Evolutionary conservation across 345 rosid species (phyloP).

Genomic region (Draba incana): DNA sequence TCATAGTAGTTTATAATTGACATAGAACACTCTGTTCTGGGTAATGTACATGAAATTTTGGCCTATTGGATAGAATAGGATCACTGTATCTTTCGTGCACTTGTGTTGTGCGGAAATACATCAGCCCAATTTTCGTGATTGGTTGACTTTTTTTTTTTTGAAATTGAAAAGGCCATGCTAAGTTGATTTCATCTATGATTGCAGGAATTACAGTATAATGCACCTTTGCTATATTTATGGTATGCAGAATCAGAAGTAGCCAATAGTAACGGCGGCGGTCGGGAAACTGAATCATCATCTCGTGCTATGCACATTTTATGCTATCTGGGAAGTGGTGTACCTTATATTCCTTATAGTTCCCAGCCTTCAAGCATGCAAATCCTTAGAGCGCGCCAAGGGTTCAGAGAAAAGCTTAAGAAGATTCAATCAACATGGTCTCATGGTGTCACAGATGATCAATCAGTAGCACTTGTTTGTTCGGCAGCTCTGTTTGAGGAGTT

Average conservation of each 20-base stretch:
- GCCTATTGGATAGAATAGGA: constrained; percentile 22
- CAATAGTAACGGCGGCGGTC: constrained; percentile 36
- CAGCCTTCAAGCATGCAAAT: constrained; percentile 78
- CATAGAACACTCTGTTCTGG: constrained; percentile 1
- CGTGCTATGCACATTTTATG: constrained; percentile 77
- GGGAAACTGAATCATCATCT: constrained; percentile 56
- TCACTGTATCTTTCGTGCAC: neutral
- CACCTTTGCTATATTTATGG: constrained; percentile 80
- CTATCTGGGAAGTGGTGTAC: constrained; percentile 74
- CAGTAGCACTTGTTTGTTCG: constrained; percentile 73
- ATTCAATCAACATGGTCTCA: constrained; percentile 67
- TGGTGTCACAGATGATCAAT: constrained; percentile 71
- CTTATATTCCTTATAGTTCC: constrained; percentile 62
- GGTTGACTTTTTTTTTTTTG: neutral
- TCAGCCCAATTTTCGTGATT: constrained; percentile 1
- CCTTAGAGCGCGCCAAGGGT: constrained; percentile 90
- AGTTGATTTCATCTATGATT: constrained; percentile 28
- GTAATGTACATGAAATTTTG: constrained; percentile 25
- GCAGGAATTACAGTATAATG: constrained; percentile 71
- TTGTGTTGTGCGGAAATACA: constrained; percentile 1
- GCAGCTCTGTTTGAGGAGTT: constrained; percentile 90
- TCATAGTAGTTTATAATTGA: constrained; percentile 8
- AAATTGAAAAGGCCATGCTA: constrained; percentile 22
- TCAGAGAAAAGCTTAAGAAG: constrained; percentile 63
- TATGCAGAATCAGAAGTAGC: constrained; percentile 85